Conservation (phyloP, 768 basidiomycete genomes). For the Hypholoma fasciculare region DNA sequence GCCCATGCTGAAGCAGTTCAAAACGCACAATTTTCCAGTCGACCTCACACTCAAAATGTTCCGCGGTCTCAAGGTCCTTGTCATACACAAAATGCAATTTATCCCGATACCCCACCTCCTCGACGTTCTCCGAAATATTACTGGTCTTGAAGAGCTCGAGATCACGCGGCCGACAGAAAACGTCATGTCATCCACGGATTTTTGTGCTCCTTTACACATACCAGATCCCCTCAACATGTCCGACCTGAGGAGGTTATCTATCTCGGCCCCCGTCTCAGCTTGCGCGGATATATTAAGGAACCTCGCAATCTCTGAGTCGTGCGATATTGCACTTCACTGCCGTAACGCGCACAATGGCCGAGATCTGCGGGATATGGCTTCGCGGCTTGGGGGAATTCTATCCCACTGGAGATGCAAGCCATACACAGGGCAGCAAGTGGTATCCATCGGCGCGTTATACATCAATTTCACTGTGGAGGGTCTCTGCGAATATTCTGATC, state of each 20-base stretch:
- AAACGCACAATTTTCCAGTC: conserved; percentile 12
- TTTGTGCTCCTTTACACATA: background rate
- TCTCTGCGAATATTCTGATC: background rate
- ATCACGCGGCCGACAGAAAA: conserved; percentile 7
- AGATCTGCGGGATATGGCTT: conserved; percentile 11
- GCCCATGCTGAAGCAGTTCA: conserved; percentile 13
- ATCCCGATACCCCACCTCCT: conserved; percentile 13
- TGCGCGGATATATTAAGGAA: conserved; percentile 17
- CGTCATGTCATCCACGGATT: background rate
- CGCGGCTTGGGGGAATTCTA: conserved; percentile 5
- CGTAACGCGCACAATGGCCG: conserved; percentile 8
- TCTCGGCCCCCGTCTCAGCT: conserved; percentile 11
- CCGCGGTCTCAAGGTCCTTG: conserved; percentile 9
- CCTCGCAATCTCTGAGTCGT: conserved; percentile 13
- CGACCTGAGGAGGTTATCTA: conserved; percentile 9
- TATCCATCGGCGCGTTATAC: conserved; percentile 15
- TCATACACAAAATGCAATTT: conserved; percentile 13
- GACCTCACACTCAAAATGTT: conserved; percentile 12
- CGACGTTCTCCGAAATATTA: conserved; percentile 14
- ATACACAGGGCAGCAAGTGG: conserved; percentile 14
- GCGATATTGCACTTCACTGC: conserved; percentile 14
- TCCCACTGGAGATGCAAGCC: conserved; percentile 16
- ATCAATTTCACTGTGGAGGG: conserved; percentile 12
- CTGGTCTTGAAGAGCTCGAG: conserved; percentile 13
- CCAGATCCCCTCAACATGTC: conserved; percentile 10